Conservation (phyloP, 768 basidiomycete genomes). For the Amylocystis lapponica region DNA sequence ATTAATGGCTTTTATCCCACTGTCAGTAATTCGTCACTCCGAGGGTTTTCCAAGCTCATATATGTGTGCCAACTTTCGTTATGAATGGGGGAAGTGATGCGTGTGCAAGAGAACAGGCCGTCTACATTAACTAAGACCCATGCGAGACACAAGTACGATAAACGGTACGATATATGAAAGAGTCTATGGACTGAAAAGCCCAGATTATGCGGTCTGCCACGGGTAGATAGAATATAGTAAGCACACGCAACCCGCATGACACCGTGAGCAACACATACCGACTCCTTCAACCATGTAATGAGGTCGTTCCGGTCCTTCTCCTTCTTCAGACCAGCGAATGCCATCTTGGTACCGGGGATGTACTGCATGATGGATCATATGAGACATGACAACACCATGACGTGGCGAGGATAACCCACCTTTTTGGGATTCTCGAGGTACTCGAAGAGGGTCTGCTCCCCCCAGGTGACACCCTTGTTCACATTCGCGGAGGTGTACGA, state of each 20-base stretch:
- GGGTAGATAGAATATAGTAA: background rate
- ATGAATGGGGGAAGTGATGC: too few species aligned
- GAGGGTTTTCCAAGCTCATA: too few species aligned
- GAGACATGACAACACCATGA: background rate
- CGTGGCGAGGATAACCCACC: constrained; percentile 38
- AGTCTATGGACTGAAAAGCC: constrained; percentile 8
- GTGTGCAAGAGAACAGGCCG: too few species aligned
- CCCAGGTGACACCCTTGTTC: constrained; percentile 89
- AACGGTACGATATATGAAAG: constrained; percentile 3
- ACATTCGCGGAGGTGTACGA: constrained; percentile 94
- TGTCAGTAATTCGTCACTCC: too few species aligned
- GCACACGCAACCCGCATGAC: background rate
- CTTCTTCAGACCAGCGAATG: constrained; percentile 98
- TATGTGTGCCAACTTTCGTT: too few species aligned
- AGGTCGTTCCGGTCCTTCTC: constrained; percentile 96
- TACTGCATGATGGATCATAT: constrained; percentile 63
- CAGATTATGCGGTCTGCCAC: constrained; percentile 3
- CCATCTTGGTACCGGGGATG: constrained; percentile 98
- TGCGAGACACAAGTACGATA: constrained; percentile 9
- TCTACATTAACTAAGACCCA: constrained; percentile 19
- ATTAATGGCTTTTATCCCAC: too few species aligned
- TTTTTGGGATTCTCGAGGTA: constrained; percentile 98
- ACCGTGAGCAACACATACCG: constrained; percentile 40
- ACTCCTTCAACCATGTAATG: constrained; percentile 74
- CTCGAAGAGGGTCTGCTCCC: constrained; percentile 86